These are phyloP conservation scores for Aspergillus sp. DNA, from an alignment of 2,329 filamentous ascomycete genomes.

Conservation along the genomic window DNA sequence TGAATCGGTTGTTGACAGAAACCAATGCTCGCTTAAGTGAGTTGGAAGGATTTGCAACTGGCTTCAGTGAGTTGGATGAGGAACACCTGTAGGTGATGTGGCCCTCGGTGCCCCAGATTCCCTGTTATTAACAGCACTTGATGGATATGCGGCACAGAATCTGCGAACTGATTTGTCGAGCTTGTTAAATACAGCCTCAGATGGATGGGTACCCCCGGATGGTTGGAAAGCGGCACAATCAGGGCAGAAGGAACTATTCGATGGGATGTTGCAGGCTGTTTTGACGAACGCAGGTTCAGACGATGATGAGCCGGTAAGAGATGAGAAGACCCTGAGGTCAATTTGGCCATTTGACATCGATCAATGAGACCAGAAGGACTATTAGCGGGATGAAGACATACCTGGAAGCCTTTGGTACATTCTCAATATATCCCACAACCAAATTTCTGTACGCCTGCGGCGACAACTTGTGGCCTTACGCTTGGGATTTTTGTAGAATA, in stretches of 20 bases:
- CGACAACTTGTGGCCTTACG: no score
- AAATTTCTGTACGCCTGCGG: no score
- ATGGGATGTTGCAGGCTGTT: constrained; percentile 32
- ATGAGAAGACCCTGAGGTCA: constrained; percentile 32
- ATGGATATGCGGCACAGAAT: no score
- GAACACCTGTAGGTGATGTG: neutral
- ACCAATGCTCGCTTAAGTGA: neutral
- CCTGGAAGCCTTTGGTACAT: no score
- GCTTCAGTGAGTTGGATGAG: neutral
- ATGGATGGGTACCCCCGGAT: constrained; percentile 38
- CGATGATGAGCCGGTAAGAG: constrained; percentile 35
- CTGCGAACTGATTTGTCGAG: no score
- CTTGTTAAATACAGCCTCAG: no score
- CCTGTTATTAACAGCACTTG: no score
- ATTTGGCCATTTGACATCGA: constrained; percentile 38
- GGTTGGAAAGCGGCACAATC: constrained; percentile 33
- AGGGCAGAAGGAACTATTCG: constrained; percentile 32
- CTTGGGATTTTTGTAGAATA: no score
- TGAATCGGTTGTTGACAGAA: neutral
- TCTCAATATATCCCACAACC: no score
- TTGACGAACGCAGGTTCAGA: constrained; percentile 27
- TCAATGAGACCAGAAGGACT: no score
- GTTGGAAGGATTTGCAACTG: neutral
- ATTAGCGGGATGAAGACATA: no score
- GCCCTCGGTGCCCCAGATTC: neutral